Evolutionary conservation across 1,284 basidiomycete genomes (phyloP), one percentile per base, ranked within the genome.

Genomic region (Leccinum solheimii): DNA sequence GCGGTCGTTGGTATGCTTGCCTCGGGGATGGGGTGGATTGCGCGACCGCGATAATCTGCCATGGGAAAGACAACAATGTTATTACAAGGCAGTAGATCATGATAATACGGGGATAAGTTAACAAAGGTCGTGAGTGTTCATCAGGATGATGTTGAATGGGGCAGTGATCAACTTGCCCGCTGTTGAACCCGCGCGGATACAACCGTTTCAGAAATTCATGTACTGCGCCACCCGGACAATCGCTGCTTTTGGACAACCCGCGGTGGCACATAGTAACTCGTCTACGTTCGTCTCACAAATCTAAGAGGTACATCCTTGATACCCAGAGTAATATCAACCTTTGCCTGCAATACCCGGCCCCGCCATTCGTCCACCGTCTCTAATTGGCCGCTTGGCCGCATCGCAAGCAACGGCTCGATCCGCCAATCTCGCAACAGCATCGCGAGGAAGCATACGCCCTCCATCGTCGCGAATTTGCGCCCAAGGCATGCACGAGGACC

Each of bases 401-500:
- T 56, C 10, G 69, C 64, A 9, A 84, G 69, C 7, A 79, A 54
- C 3, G 82, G 81, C 55, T 80, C 75, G 5, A 86, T 68, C 23
- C 71, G 74, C 80, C 80, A 86, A 52, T 85, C 84, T 9, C 82
- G 77, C 53, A 86, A 67, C 2, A 86, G 62, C 62, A 78, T 68
- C 1, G 80, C 74, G 16, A 86, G 72, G 72, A 85, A 83, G 57
- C 77, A 80, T 19, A 85, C 80, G 3, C 78, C 78, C 67, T 86
- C 84, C 0, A 76, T 75, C 3, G 77, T 77, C 3, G 84, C 81
- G 61, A 86, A 86, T 65, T 80, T 83, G 13, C 82, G 75, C 8
- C 85, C 86, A 26, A 86, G 69, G 63, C 86, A 86, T 2, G 80
- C 77, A 3, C 85, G 79, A 9, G 82, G 78, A 81, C 84, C 79